A percentile compares a stretch with the other conserved stretches of the same genome.
Conservation (phyloP, 352 stramenopile species). For the Stramenopiles sp. region DNA sequence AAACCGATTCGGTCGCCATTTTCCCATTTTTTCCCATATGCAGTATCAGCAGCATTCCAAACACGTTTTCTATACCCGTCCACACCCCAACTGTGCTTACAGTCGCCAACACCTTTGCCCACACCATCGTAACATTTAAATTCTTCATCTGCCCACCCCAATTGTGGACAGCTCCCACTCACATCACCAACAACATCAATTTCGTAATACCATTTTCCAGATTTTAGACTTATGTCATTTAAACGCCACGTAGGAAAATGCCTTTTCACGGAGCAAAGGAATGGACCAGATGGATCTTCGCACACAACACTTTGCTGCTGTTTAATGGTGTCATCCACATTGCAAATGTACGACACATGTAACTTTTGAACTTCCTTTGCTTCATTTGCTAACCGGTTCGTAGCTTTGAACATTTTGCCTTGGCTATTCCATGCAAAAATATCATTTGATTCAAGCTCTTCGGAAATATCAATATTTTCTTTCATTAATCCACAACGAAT, state of each 20-base stretch:
- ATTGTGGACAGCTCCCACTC: neutral
- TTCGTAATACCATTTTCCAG: constrained; percentile 3
- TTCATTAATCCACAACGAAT: neutral
- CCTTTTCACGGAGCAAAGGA: constrained; percentile 6
- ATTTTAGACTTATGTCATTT: neutral
- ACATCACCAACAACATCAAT: neutral
- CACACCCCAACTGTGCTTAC: constrained; percentile 6
- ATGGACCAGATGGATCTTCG: neutral
- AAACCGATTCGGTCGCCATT: neutral
- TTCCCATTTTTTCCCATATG: constrained; percentile 4
- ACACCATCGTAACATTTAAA: neutral
- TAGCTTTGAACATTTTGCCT: neutral
- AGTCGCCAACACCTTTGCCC: neutral
- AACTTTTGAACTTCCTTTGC: neutral
- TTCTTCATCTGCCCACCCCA: neutral
- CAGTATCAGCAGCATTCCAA: neutral
- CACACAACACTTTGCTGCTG: neutral
- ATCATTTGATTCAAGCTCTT: neutral
- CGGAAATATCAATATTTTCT: neutral
- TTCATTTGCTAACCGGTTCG: neutral
- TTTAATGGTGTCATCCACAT: neutral
- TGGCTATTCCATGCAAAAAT: constrained; percentile 2
- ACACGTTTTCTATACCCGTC: neutral
- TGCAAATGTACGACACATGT: neutral
- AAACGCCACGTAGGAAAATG: neutral